phyloP scores from a whole-genome alignment of 345 rosid species.

The Dipteronia sinensis region DNA sequence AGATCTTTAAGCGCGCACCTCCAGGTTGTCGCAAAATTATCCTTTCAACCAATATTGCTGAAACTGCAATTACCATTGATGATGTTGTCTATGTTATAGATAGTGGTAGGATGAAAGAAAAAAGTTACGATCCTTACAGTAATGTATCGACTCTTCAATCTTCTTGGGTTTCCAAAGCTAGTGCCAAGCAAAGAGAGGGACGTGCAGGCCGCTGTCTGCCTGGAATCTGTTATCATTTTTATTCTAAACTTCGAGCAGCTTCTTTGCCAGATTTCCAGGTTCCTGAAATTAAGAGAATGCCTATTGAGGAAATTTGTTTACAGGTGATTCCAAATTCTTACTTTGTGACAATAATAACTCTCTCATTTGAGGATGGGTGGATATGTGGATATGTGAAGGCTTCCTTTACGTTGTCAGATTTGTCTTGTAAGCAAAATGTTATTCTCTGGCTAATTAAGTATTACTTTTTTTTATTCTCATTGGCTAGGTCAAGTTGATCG shows the following conservation, averaged over 20 bases:
- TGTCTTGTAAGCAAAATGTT: not conserved
- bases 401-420: not conserved
- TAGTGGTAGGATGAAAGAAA: constrained; percentile 95
- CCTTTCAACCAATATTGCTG: constrained; percentile 92
- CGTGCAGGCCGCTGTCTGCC: constrained; percentile 98
- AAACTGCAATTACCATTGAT: constrained; percentile 88
- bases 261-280: constrained; percentile 80
- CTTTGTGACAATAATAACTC: not conserved
- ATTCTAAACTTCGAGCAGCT: constrained; percentile 73
- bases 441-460: not conserved
- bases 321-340: constrained; percentile 49
- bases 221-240: constrained; percentile 93
- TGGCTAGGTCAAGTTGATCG: constrained; percentile 77
- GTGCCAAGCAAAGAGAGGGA: constrained; percentile 92
- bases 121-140: constrained; percentile 88
- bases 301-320: constrained; percentile 92
- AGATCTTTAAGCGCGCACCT: constrained; percentile 71
- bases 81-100: constrained; percentile 97
- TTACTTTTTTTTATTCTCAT: constrained; percentile 18
- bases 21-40: constrained; percentile 86
- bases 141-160: constrained; percentile 92
- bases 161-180: constrained; percentile 93
- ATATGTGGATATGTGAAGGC: not conserved
- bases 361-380: not conserved
- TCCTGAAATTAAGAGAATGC: constrained; percentile 94